These are phyloP conservation scores for Penicillium odoratum DNA, from an alignment of 495 filamentous ascomycete species.

Conservation along the genomic window DNA sequence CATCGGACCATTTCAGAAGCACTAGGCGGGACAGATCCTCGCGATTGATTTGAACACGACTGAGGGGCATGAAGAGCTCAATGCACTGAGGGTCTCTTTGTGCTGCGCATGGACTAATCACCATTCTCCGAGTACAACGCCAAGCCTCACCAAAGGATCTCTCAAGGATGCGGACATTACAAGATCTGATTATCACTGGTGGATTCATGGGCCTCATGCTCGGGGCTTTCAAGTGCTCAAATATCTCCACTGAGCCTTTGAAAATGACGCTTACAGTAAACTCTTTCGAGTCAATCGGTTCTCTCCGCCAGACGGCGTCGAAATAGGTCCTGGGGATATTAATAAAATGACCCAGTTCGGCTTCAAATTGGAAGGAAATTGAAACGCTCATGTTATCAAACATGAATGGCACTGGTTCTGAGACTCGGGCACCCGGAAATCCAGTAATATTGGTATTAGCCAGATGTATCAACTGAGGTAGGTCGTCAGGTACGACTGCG, in stretches of 20 bases:
- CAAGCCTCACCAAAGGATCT: slow-evolving; percentile 38
- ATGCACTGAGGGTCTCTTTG: slow-evolving; percentile 34
- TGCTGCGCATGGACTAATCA: slow-evolving; percentile 41
- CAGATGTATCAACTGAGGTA: slow-evolving; percentile 22
- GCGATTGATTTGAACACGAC: slow-evolving; percentile 36
- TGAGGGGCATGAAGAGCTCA: slow-evolving; percentile 42
- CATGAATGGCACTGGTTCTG: slow-evolving; percentile 33
- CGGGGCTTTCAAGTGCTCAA: slow-evolving; percentile 34
- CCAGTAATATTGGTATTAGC: slow-evolving; percentile 19
- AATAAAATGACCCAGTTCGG: slow-evolving; percentile 35
- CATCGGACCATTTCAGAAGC: slow-evolving; percentile 46
- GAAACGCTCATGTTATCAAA: slow-evolving; percentile 34
- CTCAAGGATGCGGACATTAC: slow-evolving; percentile 44
- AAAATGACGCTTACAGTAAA: slow-evolving; percentile 39
- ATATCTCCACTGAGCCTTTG: slow-evolving; percentile 36
- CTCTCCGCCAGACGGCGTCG: slow-evolving; percentile 34
- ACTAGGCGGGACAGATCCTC: slow-evolving; percentile 29
- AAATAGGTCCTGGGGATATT: slow-evolving; percentile 40
- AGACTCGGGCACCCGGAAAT: slow-evolving; percentile 19
- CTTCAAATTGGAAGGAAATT: slow-evolving; percentile 35
- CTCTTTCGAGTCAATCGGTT: slow-evolving; percentile 36
- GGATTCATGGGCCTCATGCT: slow-evolving; percentile 38
- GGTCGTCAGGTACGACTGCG: slow-evolving; percentile 23
- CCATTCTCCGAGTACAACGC: slow-evolving; percentile 41
- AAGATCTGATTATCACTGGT: slow-evolving; percentile 31